Evolutionary conservation across 306 rosid genomes (phyloP), one percentile per base, ranked within the genome.

Genomic region (Quercus mongolica): DNA sequence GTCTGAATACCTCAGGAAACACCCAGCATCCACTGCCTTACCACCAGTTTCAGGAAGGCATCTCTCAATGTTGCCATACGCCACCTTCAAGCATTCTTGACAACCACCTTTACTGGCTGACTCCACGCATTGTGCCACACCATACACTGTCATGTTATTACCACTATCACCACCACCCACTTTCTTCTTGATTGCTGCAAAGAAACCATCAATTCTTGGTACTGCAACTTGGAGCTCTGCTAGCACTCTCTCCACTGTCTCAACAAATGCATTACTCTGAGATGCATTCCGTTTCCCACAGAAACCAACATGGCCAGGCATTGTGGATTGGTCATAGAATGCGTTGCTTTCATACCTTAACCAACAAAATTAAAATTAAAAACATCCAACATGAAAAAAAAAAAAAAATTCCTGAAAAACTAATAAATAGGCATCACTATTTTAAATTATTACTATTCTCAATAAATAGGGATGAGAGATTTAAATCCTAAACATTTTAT

Each of bases 51-150:
- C 80, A 19, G 90, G 90, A 71, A 86, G 76, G 46, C 96, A 91
- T 57, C 49, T 57, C 13, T 86, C 83, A 30, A 88, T 33, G 57
- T 78, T 89, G 61, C 23, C 75, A 56, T 65, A 70, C 3, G 78
- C 96, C 64, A 78, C 84, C 19, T 59, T 72, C 83, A 91, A 56
- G 86, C 96, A 91, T 25, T 26, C 62, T 7, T 74, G 35, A 73
- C 96, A 91, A 5, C 28, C 78, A 25, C 25, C 61, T 26, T 58
- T 18, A 28, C 69, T 61, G 56, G 71, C 81, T 15, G 90, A 83
- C 63, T 91, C 90, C 35, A 67, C 87, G 73, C 96, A 91, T 17
- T 91, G 96, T 56, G 96, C 93, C 72, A 86, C 33, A 1, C 87
- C 93, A 76, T 87, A 91, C 1, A 89, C 72, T 41, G 86, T 70